Base-by-base conservation (phyloP, 768 basidiomycete genomes). In the Daedaleopsis nitida region DNA sequence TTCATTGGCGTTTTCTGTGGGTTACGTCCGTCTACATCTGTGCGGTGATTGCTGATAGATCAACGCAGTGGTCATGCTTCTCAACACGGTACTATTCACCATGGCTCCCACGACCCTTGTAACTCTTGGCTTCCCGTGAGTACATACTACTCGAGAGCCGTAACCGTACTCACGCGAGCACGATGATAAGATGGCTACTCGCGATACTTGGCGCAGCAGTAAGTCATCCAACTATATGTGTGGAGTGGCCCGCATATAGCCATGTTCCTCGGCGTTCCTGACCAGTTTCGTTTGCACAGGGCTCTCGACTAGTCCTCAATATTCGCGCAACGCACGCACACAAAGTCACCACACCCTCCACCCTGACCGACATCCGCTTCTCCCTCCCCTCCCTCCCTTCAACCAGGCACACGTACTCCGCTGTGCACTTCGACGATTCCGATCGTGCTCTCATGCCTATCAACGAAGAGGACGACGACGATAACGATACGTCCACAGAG, bases 1-100 rank as follows among this genome's bases (percentile, higher is more conserved):
- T 72, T 70, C 49, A 43, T 62, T 6, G 66, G 68, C 21, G 59
- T 72, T n/a, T 71, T 70, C 48, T 34, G 71, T 72, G 27, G n/a
- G 68, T 48, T 16, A 16, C 23, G 9, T 11, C 23, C 11, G 7
- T 23, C 17, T 7, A 3, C 6, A 21, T 3, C n/a, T 62, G 27
- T 10, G 32, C 24, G 7, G 14, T n/a, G 9, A 5, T 48, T 11
- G 19, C 21, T 38, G 16, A 39, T 16, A 11, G 4, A 5, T 11
- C 23, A 10, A 17, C 5, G 12, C 47, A 65, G 64, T 45, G 56
- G 53, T 58, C 6, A 65, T 65, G 64, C 39, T 65, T 16, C 48
- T 55, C 48, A 65, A 65, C 57, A 60, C 64, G 1, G 48, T 65
- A 10, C 49, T 65, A 13, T 65, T 65, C 56, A 60, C 64, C 8